These are phyloP conservation scores for Nannochloropsis limnetica DNA, from an alignment of 352 stramenopile genomes.

Conservation along the genomic window DNA sequence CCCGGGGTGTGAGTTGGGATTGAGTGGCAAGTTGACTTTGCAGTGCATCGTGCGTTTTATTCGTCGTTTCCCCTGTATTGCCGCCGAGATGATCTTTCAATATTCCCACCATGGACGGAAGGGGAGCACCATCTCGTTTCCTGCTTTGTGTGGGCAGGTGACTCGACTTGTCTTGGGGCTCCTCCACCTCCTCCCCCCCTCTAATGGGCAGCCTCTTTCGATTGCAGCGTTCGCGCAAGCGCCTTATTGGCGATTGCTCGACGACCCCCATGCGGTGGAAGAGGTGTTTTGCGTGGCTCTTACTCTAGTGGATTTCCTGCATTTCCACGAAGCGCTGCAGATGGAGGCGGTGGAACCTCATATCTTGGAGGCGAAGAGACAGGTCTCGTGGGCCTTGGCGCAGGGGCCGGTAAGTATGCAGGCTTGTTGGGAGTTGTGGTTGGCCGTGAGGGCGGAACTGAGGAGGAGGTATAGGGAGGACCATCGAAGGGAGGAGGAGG, in stretches of 20 bases:
- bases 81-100: slow-evolving; percentile 14
- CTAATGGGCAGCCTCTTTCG: not conserved
- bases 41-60: not conserved
- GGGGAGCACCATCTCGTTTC: slow-evolving; percentile 3
- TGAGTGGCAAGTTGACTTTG: not conserved
- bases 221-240: not conserved
- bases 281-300: slow-evolving; percentile 15
- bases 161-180: slow-evolving; percentile 4
- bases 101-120: slow-evolving; percentile 7
- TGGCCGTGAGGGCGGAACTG: not conserved
- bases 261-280: not conserved
- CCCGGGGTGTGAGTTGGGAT: not conserved
- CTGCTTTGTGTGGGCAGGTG: slow-evolving; percentile 31
- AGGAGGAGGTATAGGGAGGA: not conserved
- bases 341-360: not conserved
- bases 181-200: not conserved
- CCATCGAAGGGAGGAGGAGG: slow-evolving; percentile 3
- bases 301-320: not conserved
- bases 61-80: slow-evolving; percentile 1
- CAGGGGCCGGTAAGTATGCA: not conserved
- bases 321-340: not conserved
- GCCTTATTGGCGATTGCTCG: not conserved
- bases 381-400: slow-evolving; percentile 24
- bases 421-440: not conserved
- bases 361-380: slow-evolving; percentile 19